Evolutionary conservation across 306 rosid species (phyloP), one percentile per base, ranked within the genome.

Genomic region (Fragaria iinumae): DNA sequence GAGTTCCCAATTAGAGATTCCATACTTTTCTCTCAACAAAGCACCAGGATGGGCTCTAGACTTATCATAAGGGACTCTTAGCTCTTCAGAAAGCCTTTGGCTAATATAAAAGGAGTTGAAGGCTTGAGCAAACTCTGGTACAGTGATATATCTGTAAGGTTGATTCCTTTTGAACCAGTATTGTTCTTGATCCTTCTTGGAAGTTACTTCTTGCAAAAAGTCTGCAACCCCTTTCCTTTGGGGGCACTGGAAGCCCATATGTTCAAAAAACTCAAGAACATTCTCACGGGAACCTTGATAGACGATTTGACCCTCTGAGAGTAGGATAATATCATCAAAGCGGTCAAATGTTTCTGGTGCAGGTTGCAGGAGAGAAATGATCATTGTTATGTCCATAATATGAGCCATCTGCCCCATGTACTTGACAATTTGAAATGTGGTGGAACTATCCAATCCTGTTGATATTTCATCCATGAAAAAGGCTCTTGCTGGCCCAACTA

Each of bases 401-500:
- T 87, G 97, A 80, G 85, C 95, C 82, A 91, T 75, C 69, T 88
- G 93, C 76, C 80, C 83, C 95, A 91, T 84, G 80, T 81, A 91
- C 73, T 29, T 87, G 48, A 89, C 82, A 56, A 91, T 91, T 76
- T 89, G 91, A 76, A 82, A 91, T 43, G 97, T 85, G 27, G 97
- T 91, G 66, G 97, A 88, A 67, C 91, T 88, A 80, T 91, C 97
- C 80, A 91, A 76, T 78, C 97, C 97, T 47, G 88, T 89, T 59
- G 97, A 88, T 67, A 91, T 91, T 79, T 85, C 95, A 77, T 91
- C 97, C 95, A 89, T 91, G 48, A 91, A 84, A 66, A 91, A 83
- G 23, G 82, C 95, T 70, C 83, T 91, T 45, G 94, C 89, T 52
- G 97, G 95, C 74, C 97, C 97, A 57, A 87, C 97, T 77, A 91